These are phyloP conservation scores for Didymella keratinophila DNA, from an alignment of 2,329 filamentous ascomycete genomes.

Conservation along the genomic window DNA sequence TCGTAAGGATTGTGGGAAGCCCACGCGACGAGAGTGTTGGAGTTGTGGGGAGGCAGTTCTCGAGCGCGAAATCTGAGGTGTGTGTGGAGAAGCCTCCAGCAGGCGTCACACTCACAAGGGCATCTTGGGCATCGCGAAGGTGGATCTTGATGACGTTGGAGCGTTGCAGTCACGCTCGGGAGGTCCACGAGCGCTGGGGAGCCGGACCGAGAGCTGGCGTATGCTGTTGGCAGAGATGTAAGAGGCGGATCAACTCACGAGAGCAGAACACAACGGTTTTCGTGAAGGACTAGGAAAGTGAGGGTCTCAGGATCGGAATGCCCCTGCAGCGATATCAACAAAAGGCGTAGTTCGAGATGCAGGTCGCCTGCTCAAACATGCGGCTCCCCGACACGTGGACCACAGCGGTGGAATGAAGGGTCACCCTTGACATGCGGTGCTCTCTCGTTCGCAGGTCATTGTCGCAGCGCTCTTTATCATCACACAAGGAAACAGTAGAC, in stretches of 20 bases:
- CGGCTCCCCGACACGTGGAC: conserved; percentile 20
- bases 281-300: neutral
- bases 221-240: neutral
- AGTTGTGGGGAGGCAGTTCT: conserved; percentile 26
- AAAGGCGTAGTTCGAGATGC: conserved; percentile 2
- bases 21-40: conserved; percentile 13
- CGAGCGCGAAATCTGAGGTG: conserved; percentile 25
- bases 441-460: conserved; percentile 3
- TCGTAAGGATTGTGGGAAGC: conserved; percentile 18
- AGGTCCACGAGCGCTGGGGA: conserved; percentile 11
- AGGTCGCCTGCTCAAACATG: conserved; percentile 20
- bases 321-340: conserved; percentile 3
- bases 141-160: conserved; percentile 17
- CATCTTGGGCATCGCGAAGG: conserved; percentile 11
- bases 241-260: conserved; percentile 9
- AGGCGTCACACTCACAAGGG: conserved; percentile 10
- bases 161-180: neutral
- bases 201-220: conserved; percentile 10
- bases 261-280: neutral
- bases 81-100: conserved; percentile 8
- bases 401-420: conserved; percentile 12
- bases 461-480: conserved; percentile 3
- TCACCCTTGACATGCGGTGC: conserved; percentile 8
- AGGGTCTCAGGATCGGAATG: conserved; percentile 3
- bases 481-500: conserved; percentile 5